Evolutionary conservation across 2,329 filamentous ascomycete species (phyloP).

Genomic region (Pezicula radicicola): DNA sequence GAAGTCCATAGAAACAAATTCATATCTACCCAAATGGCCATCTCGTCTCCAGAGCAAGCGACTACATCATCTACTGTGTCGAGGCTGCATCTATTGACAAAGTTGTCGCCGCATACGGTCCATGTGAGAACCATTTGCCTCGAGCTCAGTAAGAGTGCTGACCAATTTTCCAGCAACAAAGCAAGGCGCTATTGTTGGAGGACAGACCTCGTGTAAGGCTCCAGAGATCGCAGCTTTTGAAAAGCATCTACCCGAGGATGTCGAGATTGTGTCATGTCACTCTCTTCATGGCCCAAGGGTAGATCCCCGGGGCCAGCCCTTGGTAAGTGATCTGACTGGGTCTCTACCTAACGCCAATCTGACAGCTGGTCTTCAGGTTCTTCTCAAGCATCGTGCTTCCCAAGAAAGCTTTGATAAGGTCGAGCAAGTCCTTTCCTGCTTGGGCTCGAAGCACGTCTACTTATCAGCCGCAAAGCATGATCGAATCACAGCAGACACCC

Average conservation of each 20-base stretch:
- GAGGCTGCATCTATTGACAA: constrained; percentile 87
- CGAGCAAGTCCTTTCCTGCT: constrained; percentile 75
- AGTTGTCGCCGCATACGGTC: constrained; percentile 85
- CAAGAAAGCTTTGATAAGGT: constrained; percentile 75
- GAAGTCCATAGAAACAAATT: constrained; percentile 67
- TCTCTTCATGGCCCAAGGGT: constrained; percentile 93
- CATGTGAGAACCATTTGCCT: constrained; percentile 63
- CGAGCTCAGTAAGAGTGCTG: constrained; percentile 8
- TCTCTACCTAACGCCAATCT: not conserved
- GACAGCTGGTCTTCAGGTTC: constrained; percentile 42
- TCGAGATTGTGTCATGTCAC: constrained; percentile 93
- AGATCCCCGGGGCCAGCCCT: constrained; percentile 82
- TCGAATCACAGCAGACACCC: constrained; percentile 95
- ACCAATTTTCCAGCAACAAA: constrained; percentile 70
- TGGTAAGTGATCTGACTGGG: constrained; percentile 49
- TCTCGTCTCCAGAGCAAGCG: constrained; percentile 90
- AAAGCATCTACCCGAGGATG: constrained; percentile 78
- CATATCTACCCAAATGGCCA: constrained; percentile 92
- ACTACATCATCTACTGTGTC: constrained; percentile 98
- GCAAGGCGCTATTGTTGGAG: constrained; percentile 89
- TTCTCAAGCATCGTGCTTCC: constrained; percentile 90
- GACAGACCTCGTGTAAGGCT: constrained; percentile 97
- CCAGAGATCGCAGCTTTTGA: constrained; percentile 95
- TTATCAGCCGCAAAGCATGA: constrained; percentile 87
- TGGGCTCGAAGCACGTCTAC: constrained; percentile 82